Base-by-base conservation (phyloP, 768 basidiomycete genomes). In the Tylopilus plumbeoviolaceoides region DNA sequence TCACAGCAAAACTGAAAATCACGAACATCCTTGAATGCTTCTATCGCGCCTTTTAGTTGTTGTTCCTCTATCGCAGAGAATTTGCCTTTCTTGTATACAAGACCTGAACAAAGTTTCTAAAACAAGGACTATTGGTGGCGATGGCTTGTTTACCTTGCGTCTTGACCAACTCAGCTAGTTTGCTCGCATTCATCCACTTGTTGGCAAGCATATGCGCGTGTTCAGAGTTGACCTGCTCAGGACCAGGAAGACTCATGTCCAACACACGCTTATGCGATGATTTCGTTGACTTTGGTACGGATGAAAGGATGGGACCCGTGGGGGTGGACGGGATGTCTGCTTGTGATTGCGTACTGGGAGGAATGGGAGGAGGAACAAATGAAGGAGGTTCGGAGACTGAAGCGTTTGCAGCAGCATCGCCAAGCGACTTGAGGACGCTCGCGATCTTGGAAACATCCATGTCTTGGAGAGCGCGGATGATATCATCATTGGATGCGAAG, bases 81-180 rank as follows among this genome's bases (percentile, higher is more conserved):
- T 63, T 89, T 91, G 14, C 90, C 90, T 68, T 91, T 91, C 71
- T 86, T 91, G 67, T 89, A 91, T 3, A 88, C 78, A n/a, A 92
- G 78, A 30, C 89, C 89, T 91, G 52, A 21, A 54, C 42, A 36
- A 38, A 23, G 2, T 25, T 41, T 51, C 36, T 23, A 42, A 50
- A 56, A 54, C 14, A 44, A 50, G 28, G 35, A 47, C 25, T 20
- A 20, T 30, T 31, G 36, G 12, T 23, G 36, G 33, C 15, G 20
- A 25, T 31, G 44, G 30, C 21, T 42, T 14, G 44, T 59, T 41
- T 45, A 87, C 90, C 89, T 74, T 89, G 78, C 23, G 76, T 80
- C 64, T 75, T 77, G 14, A 83, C 87, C 59, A 91, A 72, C 57
- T 88, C 83, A 5, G 81, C 76, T 21, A 92, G 70, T 67, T 89